Conservation (phyloP, 345 rosid species). For the Isatis tinctoria region DNA sequence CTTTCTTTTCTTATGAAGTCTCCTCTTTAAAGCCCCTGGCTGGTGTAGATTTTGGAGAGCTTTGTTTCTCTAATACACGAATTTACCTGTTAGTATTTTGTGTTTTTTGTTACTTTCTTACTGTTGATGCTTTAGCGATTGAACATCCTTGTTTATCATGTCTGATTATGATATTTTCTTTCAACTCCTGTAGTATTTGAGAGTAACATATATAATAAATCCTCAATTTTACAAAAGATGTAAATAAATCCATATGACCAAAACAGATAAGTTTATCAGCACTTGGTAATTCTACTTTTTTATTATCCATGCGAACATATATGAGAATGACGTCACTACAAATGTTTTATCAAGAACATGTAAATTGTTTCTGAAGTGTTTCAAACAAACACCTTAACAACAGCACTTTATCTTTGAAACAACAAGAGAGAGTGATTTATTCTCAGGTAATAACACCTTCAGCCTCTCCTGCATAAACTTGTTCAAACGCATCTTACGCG, state of each 20-base stretch:
- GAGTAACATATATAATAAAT: not conserved
- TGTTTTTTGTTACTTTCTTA: not conserved
- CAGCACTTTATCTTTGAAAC: not conserved
- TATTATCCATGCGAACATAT: not conserved
- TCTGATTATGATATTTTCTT: slow-evolving; percentile 1
- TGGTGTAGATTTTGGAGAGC: slow-evolving; percentile 22
- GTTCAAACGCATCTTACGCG: not conserved
- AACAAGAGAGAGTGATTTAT: slow-evolving; percentile 17
- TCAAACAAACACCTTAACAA: not conserved
- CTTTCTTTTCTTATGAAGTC: slow-evolving; percentile 3
- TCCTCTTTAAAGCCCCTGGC: slow-evolving; percentile 21
- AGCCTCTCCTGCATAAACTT: slow-evolving; percentile 2
- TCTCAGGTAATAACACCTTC: not conserved
- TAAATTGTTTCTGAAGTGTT: not conserved
- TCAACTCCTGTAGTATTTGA: slow-evolving; percentile 4
- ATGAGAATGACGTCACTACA: not conserved
- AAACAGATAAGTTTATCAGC: not conserved
- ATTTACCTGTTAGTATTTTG: not conserved
- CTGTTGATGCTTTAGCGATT: slow-evolving; percentile 13
- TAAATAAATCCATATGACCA: not conserved
- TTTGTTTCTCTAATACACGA: slow-evolving; percentile 18
- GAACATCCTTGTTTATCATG: not conserved
- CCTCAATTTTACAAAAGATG: not conserved
- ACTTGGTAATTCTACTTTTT: not conserved
- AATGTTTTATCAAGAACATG: not conserved